These are phyloP conservation scores for Nicotiana knightiana DNA, from an alignment of 257 asterid genomes.

Conservation along the genomic window DNA sequence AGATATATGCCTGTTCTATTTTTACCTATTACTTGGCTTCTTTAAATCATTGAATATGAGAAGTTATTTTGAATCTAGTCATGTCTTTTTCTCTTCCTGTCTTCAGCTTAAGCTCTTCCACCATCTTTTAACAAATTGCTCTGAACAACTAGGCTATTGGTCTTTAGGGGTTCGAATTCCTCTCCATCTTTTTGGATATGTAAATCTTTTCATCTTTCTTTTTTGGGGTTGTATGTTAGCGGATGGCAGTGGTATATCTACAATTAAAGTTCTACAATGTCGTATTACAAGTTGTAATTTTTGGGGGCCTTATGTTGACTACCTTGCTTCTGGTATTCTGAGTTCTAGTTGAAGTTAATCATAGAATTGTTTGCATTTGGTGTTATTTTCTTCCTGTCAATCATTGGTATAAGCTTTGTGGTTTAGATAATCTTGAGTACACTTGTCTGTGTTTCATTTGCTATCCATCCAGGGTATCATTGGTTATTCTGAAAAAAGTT, in stretches of 20 bases:
- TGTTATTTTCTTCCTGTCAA: not conserved
- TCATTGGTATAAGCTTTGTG: not conserved
- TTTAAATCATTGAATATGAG: not conserved
- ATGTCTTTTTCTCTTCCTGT: not conserved
- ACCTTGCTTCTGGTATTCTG: not conserved
- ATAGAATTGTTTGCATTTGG: not conserved
- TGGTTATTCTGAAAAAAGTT: constrained; percentile 12
- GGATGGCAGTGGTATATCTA: not conserved
- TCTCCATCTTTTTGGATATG: not conserved
- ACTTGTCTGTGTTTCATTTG: not conserved
- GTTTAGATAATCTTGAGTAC: not conserved
- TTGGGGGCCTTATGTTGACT: not conserved
- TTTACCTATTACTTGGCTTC: not conserved
- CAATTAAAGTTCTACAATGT: not conserved
- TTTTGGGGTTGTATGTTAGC: not conserved
- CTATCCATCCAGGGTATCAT: not conserved
- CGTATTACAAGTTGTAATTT: not conserved
- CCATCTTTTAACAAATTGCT: not conserved
- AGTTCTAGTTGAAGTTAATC: not conserved
- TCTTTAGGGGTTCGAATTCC: constrained; percentile 3
- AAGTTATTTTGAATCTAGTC: not conserved
- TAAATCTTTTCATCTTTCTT: not conserved
- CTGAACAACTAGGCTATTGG: not conserved
- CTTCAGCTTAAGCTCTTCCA: not conserved
- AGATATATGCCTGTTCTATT: not conserved